phyloP scores from a whole-genome alignment of 148 eudicot genomes.

The Camellia granthamiana region DNA sequence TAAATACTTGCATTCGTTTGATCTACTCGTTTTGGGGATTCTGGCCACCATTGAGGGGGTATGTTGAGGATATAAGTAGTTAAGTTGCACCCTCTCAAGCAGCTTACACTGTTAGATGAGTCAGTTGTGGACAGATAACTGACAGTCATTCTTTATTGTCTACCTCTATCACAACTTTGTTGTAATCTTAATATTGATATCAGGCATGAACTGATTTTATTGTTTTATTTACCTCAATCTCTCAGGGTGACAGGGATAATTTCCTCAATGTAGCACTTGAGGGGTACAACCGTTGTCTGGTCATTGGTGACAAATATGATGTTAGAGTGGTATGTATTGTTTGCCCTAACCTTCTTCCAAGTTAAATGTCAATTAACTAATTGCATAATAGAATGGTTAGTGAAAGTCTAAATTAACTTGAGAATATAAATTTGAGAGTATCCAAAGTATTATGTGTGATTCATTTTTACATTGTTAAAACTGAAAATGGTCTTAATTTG shows the following conservation, averaged over 20 bases:
- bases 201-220: neutral
- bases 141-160: conserved; percentile 8
- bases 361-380: conserved; percentile 1
- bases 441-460: neutral
- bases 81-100: neutral
- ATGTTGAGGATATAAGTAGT: neutral
- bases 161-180: conserved; percentile 5
- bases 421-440: neutral
- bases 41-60: neutral
- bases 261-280: conserved; percentile 75
- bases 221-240: conserved; percentile 13
- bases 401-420: neutral
- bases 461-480: neutral
- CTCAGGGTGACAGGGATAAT: conserved; percentile 90
- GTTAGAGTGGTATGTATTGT: conserved; percentile 73
- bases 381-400: neutral
- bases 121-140: neutral
- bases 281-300: conserved; percentile 82
- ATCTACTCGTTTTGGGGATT: neutral
- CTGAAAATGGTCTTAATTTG: conserved; percentile 1
- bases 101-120: conserved; percentile 3
- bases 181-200: neutral
- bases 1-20: neutral
- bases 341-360: neutral
- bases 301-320: conserved; percentile 93